These are phyloP conservation scores for Musa acuminata DNA, from an alignment of 176 grass and related monocot genomes.

Conservation along the genomic window DNA sequence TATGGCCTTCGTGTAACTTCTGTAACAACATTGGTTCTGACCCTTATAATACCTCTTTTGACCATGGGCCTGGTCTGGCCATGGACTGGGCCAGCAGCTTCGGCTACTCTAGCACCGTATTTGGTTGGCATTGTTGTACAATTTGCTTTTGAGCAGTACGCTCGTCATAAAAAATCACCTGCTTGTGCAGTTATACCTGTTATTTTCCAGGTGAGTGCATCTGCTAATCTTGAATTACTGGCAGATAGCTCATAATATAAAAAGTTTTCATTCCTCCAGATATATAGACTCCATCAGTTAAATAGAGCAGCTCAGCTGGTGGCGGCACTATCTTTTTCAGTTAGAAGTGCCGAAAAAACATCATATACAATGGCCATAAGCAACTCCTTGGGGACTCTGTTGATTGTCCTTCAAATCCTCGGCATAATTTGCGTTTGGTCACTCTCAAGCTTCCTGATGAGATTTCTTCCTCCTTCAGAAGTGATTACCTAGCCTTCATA, in stretches of 20 bases:
- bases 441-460: conserved; percentile 90
- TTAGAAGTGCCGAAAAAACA: conserved; percentile 73
- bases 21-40: conserved; percentile 73
- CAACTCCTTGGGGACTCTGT: conserved; percentile 70
- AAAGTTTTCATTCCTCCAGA: conserved; percentile 26
- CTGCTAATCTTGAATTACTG: not conserved
- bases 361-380: conserved; percentile 74
- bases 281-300: conserved; percentile 93
- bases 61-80: conserved; percentile 99
- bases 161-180: conserved; percentile 60
- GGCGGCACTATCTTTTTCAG: conserved; percentile 69
- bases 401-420: conserved; percentile 87
- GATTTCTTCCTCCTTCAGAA: conserved; percentile 79
- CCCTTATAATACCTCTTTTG: conserved; percentile 85
- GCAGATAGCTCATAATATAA: not conserved
- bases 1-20: conserved; percentile 69
- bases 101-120: conserved; percentile 92
- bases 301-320: conserved; percentile 96
- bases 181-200: conserved; percentile 87
- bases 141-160: conserved; percentile 86
- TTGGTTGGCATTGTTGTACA: conserved; percentile 90
- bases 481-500: conserved; percentile 20
- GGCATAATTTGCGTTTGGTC: conserved; percentile 91
- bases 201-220: conserved; percentile 67
- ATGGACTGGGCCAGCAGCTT: conserved; percentile 93